phyloP scores from a whole-genome alignment of 805 yeast genomes.

The Hanseniaspora meyeri region DNA sequence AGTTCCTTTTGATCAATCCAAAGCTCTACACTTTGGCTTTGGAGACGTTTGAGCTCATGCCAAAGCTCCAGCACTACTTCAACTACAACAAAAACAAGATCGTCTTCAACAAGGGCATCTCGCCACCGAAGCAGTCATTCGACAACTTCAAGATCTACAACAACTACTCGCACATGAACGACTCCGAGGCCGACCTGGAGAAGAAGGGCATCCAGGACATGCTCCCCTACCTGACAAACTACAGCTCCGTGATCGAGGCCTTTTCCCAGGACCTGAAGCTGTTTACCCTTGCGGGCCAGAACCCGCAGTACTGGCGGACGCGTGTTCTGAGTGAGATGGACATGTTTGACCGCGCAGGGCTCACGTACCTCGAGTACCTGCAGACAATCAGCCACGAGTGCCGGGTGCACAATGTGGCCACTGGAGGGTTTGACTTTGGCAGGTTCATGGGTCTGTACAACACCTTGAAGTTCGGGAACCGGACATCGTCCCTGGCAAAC shows the following conservation, averaged over 20 bases:
- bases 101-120: conserved; percentile 5
- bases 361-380: conserved; percentile 1
- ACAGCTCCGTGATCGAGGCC: conserved; percentile 4
- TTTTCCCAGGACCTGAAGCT: conserved; percentile 5
- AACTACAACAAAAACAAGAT: not conserved
- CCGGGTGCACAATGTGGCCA: not conserved
- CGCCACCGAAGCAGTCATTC: conserved; percentile 9
- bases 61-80: conserved; percentile 27
- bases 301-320: not conserved
- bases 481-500: not conserved
- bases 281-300: not conserved
- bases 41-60: conserved; percentile 26
- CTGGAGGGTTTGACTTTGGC: conserved; percentile 4
- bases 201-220: not conserved
- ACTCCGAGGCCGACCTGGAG: not conserved
- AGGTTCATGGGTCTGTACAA: not conserved
- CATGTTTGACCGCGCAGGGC: not conserved
- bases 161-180: not conserved
- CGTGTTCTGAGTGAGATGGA: conserved; percentile 14
- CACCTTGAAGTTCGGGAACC: not conserved
- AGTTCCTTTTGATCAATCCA: conserved; percentile 32
- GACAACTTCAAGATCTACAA: conserved; percentile 10
- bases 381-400: not conserved
- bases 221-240: conserved; percentile 6
- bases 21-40: conserved; percentile 40